Conservation (phyloP, 371 early-diverging fungal genomes). For the Rhizopus arrhizus region DNA sequence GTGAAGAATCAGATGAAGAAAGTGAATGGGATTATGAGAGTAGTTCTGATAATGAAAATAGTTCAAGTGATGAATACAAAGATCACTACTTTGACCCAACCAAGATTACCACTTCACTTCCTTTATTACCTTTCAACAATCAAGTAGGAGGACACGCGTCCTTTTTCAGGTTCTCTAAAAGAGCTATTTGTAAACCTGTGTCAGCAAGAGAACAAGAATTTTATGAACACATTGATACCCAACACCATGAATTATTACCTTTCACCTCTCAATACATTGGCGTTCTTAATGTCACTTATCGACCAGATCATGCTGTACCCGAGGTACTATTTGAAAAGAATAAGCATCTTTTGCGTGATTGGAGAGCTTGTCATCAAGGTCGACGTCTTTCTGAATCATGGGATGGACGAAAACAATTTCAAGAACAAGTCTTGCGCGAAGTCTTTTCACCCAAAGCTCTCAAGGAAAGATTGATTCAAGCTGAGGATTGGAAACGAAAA, state of each 20-base stretch:
- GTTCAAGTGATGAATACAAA: slow-evolving; percentile 4
- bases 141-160: slow-evolving; percentile 55
- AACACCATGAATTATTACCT: slow-evolving; percentile 78
- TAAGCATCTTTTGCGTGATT: slow-evolving; percentile 67
- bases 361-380: slow-evolving; percentile 15
- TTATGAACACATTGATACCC: slow-evolving; percentile 82
- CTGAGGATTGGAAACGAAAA: slow-evolving; percentile 39
- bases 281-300: slow-evolving; percentile 89
- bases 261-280: slow-evolving; percentile 93
- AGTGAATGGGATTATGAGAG: slow-evolving; percentile 19
- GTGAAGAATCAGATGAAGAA: slow-evolving; percentile 27
- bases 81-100: slow-evolving; percentile 45
- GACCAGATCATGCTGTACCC: slow-evolving; percentile 45
- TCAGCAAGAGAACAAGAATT: slow-evolving; percentile 81
- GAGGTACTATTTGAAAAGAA: slow-evolving; percentile 82
- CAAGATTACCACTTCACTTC: slow-evolving; percentile 64
- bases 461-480: slow-evolving; percentile 55
- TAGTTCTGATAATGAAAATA: slow-evolving; percentile 12
- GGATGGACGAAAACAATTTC: slow-evolving; percentile 26
- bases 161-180: slow-evolving; percentile 50
- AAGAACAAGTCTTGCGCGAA: slow-evolving; percentile 76
- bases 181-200: slow-evolving; percentile 64
- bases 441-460: slow-evolving; percentile 76
- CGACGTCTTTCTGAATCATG: slow-evolving; percentile 4
- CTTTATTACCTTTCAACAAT: slow-evolving; percentile 48